These are phyloP conservation scores for Pontederia crassipes DNA, from an alignment of 176 grass and related monocot species.

Conservation along the genomic window DNA sequence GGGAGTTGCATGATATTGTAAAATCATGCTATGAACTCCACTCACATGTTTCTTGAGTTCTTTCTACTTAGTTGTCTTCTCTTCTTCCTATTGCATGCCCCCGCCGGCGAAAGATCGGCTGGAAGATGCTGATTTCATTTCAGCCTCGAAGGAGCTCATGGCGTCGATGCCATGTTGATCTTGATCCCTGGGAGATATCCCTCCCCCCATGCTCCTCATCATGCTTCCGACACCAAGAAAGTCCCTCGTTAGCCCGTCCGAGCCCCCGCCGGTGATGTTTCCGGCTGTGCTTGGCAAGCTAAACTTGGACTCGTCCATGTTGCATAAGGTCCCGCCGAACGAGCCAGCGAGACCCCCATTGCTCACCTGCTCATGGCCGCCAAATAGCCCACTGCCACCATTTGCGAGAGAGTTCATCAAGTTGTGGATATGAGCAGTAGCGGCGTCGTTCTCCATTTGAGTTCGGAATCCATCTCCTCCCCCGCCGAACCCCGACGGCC, in stretches of 20 bases:
- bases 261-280: background rate
- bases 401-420: constrained; percentile 84
- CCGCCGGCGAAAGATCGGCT: background rate
- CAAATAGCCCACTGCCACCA: constrained; percentile 7
- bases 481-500: constrained; percentile 32
- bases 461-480: constrained; percentile 12
- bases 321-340: background rate
- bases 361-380: background rate
- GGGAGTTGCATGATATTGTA: too few relatives aligned
- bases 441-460: constrained; percentile 54
- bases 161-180: background rate
- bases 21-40: too few relatives aligned
- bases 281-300: background rate
- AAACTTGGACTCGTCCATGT: constrained; percentile 4
- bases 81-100: background rate
- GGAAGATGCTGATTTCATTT: background rate
- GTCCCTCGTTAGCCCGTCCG: constrained; percentile 9
- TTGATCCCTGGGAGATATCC: background rate
- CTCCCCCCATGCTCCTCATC: background rate
- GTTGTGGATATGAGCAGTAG: constrained; percentile 43
- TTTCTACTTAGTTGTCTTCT: background rate
- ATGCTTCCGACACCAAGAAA: constrained; percentile 10
- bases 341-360: background rate
- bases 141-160: background rate
- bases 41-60: too few relatives aligned